phyloP scores from a whole-genome alignment of 148 eudicot genomes.

The Beta vulgaris region DNA sequence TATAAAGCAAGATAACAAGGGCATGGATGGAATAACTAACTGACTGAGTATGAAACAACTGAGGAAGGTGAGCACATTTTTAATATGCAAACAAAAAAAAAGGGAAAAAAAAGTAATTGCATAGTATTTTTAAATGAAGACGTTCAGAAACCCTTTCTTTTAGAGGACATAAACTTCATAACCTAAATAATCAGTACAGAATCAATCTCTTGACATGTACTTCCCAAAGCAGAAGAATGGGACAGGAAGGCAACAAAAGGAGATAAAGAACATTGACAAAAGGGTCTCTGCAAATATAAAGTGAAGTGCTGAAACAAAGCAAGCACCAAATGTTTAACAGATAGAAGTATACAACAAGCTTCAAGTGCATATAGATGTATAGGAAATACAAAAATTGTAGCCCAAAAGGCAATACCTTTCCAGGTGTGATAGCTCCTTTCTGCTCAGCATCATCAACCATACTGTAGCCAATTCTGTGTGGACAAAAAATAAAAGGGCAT shows the following conservation, averaged over 20 bases:
- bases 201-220: not conserved
- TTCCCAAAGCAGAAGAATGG: not conserved
- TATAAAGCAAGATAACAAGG: no score
- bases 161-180: not conserved
- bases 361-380: conserved; percentile 6
- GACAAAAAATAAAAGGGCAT: conserved; percentile 19
- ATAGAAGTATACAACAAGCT: conserved; percentile 3
- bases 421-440: conserved; percentile 75
- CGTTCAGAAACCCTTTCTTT: no score
- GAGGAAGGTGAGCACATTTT: not conserved
- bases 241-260: not conserved
- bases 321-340: not conserved
- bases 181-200: not conserved
- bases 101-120: no score
- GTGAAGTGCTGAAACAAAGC: not conserved
- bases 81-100: not conserved
- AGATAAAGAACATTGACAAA: not conserved
- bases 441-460: conserved; percentile 93
- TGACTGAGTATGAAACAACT: not conserved
- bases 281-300: not conserved
- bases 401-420: conserved; percentile 54
- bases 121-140: not conserved
- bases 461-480: conserved; percentile 89
- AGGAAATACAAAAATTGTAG: not conserved
- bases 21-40: no score